Base-by-base conservation (phyloP, 116 monocot species). In the Dioscorea cayenensis region DNA sequence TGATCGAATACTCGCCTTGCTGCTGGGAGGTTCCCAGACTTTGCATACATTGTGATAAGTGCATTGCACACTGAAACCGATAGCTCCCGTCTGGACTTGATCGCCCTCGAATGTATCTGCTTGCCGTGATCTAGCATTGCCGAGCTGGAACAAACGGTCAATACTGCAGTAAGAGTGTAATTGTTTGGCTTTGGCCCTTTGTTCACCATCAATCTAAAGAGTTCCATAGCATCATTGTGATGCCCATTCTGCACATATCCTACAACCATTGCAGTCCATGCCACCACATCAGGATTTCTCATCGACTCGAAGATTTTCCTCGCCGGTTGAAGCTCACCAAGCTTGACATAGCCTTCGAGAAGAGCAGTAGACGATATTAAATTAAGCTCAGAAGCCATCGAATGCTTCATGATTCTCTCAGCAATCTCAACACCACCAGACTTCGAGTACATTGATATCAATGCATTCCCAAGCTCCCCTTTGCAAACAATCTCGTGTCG, bases 231-330 rank as follows among this genome's bases (percentile, higher is more conserved):
- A 18, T 87, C 90, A 77, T 28, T 66, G 49, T 89, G 75, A 72
- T 73, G 76, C n/a, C 87, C 85, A 68, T 87, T 89, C 72, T 92
- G 92, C 60, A 82, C 79, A 71, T 96, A 92, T 25, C 95, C 92
- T 0, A 96, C 95, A 36, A 92, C 87, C 87, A 90, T 96, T 51
- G 95, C 95, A 0, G 95, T 96, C 95, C 95, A 96, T 10, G 87
- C 92, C 68, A 96, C 80, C 28, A 92, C 92, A 83, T 92, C 95
- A 11, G 68, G 85, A 29, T 81, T 68, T 32, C 83, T 80, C 87
- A 92, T 90, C 27, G 70, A 82, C 50, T 87, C 70, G 20, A 95
- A 96, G 49, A 90, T 90, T 78, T 82, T 48, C 77, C 92, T 85
- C 38, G 95, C 95, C 13, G 77, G 76, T 38, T 79, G 64, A 66